Evolutionary conservation across 257 asterid species (phyloP).

Genomic region (Scutellaria barbata): DNA sequence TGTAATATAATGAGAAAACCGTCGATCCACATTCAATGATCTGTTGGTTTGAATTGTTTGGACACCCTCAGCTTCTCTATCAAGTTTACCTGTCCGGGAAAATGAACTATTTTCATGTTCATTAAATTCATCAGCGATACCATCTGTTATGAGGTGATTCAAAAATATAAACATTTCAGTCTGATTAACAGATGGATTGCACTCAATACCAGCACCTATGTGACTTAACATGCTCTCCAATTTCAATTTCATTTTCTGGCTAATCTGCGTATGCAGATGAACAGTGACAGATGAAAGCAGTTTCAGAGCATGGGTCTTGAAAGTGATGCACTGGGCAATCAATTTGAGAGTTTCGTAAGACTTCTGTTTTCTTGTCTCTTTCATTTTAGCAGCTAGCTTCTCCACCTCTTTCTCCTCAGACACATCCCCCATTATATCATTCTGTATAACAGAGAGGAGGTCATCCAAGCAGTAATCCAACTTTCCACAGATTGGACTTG

Average conservation of each 20-base stretch:
- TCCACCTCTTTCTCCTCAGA: conserved; percentile 98
- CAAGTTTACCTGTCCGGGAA: conserved; percentile 33
- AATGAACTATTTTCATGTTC: conserved; percentile 39
- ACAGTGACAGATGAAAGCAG: conserved; percentile 69
- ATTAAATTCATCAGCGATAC: conserved; percentile 48
- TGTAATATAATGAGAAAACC: conserved; percentile 70
- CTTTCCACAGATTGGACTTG: conserved; percentile 59
- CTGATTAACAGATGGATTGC: conserved; percentile 77
- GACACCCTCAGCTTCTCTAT: conserved; percentile 40
- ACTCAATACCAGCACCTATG: conserved; percentile 77
- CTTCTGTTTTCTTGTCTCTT: conserved; percentile 90
- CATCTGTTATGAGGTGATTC: conserved; percentile 71
- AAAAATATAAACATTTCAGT: conserved; percentile 69
- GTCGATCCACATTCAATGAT: conserved; percentile 58
- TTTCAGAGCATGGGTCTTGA: conserved; percentile 75
- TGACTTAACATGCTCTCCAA: conserved; percentile 79
- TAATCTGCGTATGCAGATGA: conserved; percentile 71
- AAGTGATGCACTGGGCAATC: conserved; percentile 78
- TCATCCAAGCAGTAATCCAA: conserved; percentile 84
- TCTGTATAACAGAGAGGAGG: conserved; percentile 69
- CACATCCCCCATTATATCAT: conserved; percentile 88
- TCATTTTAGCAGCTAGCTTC: conserved; percentile 93
- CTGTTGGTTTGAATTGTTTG: conserved; percentile 39
- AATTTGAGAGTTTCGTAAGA: conserved; percentile 85
- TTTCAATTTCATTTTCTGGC: conserved; percentile 70